Percentiles rank a stretch among this genome's conserved stretches.
Conservation (phyloP, 2,329 filamentous ascomycete species). For the Claviceps spartinae region DNA sequence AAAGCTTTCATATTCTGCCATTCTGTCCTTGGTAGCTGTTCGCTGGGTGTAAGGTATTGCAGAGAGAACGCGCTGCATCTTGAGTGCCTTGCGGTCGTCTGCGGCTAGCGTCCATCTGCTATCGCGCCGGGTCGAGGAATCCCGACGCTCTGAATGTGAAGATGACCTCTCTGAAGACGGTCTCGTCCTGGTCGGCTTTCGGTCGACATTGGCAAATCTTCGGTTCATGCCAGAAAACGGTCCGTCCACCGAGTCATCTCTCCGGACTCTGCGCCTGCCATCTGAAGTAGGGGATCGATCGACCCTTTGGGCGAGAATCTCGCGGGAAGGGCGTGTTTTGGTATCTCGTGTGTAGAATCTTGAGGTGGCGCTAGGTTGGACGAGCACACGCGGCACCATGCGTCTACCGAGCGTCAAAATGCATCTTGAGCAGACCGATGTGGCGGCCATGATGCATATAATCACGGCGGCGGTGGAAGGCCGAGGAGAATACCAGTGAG, state of each 20-base stretch:
- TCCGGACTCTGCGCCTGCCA: constrained; percentile 22
- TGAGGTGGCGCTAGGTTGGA: constrained; percentile 21
- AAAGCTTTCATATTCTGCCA: constrained; percentile 61
- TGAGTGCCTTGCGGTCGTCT: constrained; percentile 58
- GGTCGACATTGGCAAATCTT: constrained; percentile 29
- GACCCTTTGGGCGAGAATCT: constrained; percentile 44
- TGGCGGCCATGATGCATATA: constrained; percentile 8
- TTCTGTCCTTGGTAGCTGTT: constrained; percentile 36
- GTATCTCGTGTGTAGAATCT: constrained; percentile 23
- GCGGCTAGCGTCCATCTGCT: constrained; percentile 19
- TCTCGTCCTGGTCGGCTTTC: constrained; percentile 8
- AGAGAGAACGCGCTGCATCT: constrained; percentile 77
- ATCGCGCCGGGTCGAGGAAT: constrained; percentile 14
- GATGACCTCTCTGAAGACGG: constrained; percentile 8
- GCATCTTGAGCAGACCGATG: constrained; percentile 10
- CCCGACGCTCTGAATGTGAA: constrained; percentile 11
- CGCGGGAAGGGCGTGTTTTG: constrained; percentile 35
- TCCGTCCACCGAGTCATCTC: constrained; percentile 25
- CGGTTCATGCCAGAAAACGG: constrained; percentile 45
- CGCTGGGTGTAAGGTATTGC: constrained; percentile 63
- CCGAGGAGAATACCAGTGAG: not conserved
- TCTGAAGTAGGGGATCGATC: constrained; percentile 24
- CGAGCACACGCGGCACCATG: constrained; percentile 6
- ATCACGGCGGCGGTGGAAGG: not conserved
- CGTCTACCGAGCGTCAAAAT: constrained; percentile 6